Conservation (phyloP, 164 flowering plant genomes). For the Dillenia turbinata region DNA sequence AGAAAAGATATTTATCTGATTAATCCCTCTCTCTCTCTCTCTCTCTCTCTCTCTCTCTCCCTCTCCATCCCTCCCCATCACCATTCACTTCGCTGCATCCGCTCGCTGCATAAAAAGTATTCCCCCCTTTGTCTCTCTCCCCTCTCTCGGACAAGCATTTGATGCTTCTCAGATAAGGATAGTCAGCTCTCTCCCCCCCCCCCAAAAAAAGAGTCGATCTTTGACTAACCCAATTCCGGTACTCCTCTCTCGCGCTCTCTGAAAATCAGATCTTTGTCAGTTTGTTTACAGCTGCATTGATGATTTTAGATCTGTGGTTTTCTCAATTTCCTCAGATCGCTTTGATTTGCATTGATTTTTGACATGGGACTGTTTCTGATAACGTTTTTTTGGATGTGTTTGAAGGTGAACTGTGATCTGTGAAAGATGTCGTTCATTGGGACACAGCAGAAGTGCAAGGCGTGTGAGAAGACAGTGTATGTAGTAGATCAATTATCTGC, state of each 20-base stretch:
- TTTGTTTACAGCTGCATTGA: background rate
- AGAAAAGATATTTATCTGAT: too few relatives aligned
- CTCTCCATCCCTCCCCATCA: background rate
- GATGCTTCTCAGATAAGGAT: background rate
- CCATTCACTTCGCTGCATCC: slow-evolving; percentile 17
- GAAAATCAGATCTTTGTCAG: background rate
- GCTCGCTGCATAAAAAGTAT: slow-evolving; percentile 10
- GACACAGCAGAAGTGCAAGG: slow-evolving; percentile 94
- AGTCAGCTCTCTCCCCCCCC: background rate
- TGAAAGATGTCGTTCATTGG: slow-evolving; percentile 69
- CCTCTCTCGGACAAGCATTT: background rate
- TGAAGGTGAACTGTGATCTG: slow-evolving; percentile 21
- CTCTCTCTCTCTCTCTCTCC: too few relatives aligned
- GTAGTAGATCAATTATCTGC: slow-evolving; percentile 82
- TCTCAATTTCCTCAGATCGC: background rate
- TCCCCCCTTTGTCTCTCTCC: background rate
- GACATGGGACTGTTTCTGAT: background rate
- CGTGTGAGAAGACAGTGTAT: slow-evolving; percentile 90
- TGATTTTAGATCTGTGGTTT: background rate
- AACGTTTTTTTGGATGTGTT: background rate
- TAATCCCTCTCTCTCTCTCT: background rate
- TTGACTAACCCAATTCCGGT: background rate
- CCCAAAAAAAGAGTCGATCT: background rate
- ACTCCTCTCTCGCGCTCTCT: background rate
- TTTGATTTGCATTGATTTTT: background rate